phyloP scores from a whole-genome alignment of 2,329 filamentous ascomycete species.

The Alternaria solani region DNA sequence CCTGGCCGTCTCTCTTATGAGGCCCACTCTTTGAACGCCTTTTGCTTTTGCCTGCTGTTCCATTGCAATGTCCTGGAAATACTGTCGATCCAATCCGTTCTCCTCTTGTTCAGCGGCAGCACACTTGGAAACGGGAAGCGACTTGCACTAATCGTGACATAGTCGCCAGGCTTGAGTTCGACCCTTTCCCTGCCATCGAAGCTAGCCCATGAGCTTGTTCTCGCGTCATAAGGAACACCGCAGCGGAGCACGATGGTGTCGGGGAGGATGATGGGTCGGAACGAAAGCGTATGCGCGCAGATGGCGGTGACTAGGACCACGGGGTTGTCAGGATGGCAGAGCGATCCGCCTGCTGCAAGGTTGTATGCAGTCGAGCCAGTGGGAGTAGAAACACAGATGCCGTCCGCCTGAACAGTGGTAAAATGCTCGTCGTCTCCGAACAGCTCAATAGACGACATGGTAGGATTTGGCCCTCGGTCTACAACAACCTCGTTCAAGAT shows the following conservation, averaged over 20 bases:
- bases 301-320: conserved; percentile 95
- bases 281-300: conserved; percentile 92
- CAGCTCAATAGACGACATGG: conserved; percentile 90
- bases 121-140: conserved; percentile 83
- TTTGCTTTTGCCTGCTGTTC: conserved; percentile 82
- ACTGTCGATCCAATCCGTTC: conserved; percentile 83
- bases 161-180: conserved; percentile 80
- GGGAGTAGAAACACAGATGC: conserved; percentile 90
- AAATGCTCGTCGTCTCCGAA: conserved; percentile 97
- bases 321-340: conserved; percentile 95
- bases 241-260: conserved; percentile 94
- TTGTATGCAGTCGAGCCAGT: conserved; percentile 97
- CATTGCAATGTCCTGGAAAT: conserved; percentile 81
- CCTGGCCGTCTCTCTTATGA: conserved; percentile 18
- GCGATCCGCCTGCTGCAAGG: conserved; percentile 89
- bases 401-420: conserved; percentile 91
- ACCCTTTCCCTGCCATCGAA: conserved; percentile 88
- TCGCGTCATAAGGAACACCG: conserved; percentile 92
- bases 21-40: conserved; percentile 54
- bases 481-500: conserved; percentile 98
- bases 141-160: conserved; percentile 83
- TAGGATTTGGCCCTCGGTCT: conserved; percentile 91
- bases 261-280: conserved; percentile 94
- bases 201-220: conserved; percentile 93
- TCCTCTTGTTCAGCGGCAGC: conserved; percentile 71